A percentile compares a stretch with the other conserved stretches of the same genome.
Conservation (phyloP, 2,329 filamentous ascomycete genomes). For the Botrytis pseudocinerea region DNA sequence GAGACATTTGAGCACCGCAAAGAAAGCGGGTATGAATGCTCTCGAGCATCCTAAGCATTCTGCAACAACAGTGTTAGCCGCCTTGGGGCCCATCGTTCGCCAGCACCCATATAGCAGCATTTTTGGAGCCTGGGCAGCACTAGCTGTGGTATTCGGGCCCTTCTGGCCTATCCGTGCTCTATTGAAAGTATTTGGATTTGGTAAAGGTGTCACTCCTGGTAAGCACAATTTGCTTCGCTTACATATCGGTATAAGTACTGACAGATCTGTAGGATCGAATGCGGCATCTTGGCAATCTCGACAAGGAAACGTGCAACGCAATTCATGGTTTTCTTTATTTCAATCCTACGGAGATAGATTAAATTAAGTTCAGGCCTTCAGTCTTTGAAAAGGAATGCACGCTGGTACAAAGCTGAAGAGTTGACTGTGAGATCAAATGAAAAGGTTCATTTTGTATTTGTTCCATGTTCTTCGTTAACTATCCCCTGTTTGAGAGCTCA, state of each 20-base stretch:
- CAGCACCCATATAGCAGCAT: not conserved
- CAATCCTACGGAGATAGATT: not conserved
- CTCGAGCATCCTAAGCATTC: not conserved
- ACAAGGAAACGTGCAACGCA: slow-evolving; percentile 14
- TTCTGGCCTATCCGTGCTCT: slow-evolving; percentile 12
- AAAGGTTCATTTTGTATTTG: not conserved
- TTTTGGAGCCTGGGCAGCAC: slow-evolving; percentile 1
- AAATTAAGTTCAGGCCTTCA: not conserved
- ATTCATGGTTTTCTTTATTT: slow-evolving; percentile 17
- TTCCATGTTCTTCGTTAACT: not conserved
- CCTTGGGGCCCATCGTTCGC: not conserved
- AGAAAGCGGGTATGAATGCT: not conserved
- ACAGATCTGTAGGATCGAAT: slow-evolving; percentile 1
- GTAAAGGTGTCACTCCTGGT: slow-evolving; percentile 10
- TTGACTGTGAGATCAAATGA: not conserved
- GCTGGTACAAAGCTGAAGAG: not conserved
- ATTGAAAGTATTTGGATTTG: slow-evolving; percentile 16
- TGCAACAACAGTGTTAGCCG: not conserved
- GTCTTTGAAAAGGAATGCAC: not conserved
- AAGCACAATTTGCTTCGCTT: not conserved
- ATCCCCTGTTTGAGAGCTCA: not conserved
- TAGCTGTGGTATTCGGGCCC: slow-evolving; percentile 7
- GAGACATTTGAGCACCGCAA: not conserved
- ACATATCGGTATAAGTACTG: not conserved
- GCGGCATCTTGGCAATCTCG: slow-evolving; percentile 11